Evolutionary conservation across 768 basidiomycete genomes (phyloP).

Genomic region (Rubroboletus satanas): DNA sequence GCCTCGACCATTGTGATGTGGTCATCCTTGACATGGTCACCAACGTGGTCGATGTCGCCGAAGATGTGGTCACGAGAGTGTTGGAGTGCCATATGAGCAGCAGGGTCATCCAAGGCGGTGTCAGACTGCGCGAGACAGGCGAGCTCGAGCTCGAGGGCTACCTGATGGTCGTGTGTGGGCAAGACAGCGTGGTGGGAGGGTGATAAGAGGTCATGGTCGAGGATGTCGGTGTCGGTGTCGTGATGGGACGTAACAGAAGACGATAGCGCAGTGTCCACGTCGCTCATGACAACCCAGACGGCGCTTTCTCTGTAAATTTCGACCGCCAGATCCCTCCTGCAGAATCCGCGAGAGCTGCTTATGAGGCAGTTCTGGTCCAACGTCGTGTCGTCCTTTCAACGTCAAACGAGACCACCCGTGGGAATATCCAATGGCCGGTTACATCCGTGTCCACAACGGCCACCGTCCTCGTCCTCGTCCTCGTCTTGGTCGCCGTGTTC

Average conservation of each 20-base stretch:
- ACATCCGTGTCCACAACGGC: conserved; percentile 8
- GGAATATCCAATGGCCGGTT: conserved; percentile 14
- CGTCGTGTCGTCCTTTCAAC: conserved; percentile 25
- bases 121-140: conserved; percentile 26
- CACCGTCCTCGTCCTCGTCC: neutral
- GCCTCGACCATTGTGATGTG: conserved; percentile 34
- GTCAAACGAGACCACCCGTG: conserved; percentile 17
- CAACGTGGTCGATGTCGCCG: conserved; percentile 34
- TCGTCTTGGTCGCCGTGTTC: neutral
- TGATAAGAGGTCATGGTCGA: conserved; percentile 32
- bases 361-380: conserved; percentile 16
- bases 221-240: conserved; percentile 31
- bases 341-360: conserved; percentile 19
- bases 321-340: conserved; percentile 19
- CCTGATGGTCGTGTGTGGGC: conserved; percentile 31
- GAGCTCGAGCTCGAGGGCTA: conserved; percentile 28
- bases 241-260: conserved; percentile 29
- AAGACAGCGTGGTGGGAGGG: conserved; percentile 28
- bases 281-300: conserved; percentile 38
- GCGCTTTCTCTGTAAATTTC: conserved; percentile 20
- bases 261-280: conserved; percentile 36
- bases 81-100: conserved; percentile 26
- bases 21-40: conserved; percentile 30
- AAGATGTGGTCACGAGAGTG: conserved; percentile 33
- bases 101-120: conserved; percentile 25